phyloP scores from a whole-genome alignment of 1,284 basidiomycete species.

The Vanrija pseudolonga region DNA sequence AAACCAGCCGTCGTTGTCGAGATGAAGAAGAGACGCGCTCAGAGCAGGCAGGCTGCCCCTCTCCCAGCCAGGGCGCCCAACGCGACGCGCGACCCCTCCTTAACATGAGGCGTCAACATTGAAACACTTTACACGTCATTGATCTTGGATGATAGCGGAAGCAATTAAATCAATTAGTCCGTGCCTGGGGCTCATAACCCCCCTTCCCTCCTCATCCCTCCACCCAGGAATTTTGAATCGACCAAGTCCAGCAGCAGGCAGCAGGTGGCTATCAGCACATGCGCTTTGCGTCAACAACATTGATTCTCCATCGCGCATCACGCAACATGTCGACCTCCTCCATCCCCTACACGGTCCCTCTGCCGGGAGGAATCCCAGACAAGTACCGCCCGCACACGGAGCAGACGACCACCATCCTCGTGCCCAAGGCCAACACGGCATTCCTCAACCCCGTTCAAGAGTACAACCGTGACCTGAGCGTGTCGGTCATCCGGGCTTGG shows the following conservation, averaged over 20 bases:
- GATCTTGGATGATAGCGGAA: neutral
- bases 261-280: neutral
- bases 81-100: no score
- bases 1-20: no score
- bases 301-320: neutral
- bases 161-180: neutral
- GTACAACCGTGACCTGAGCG: constrained; percentile 92
- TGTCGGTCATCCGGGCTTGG: constrained; percentile 78
- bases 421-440: constrained; percentile 70
- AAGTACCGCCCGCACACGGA: constrained; percentile 78
- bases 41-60: no score
- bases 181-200: neutral
- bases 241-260: no score
- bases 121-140: neutral
- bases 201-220: no score
- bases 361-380: constrained; percentile 57
- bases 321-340: constrained; percentile 8
- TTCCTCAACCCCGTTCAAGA: constrained; percentile 98
- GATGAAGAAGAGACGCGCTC: neutral
- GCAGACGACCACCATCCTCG: constrained; percentile 75
- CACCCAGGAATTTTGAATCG: no score
- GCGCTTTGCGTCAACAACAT: no score
- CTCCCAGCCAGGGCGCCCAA: no score
- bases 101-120: no score
- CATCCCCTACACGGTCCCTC: constrained; percentile 35